Base-by-base conservation (phyloP, 805 yeast species). In the Isabelozyma gotoi region DNA sequence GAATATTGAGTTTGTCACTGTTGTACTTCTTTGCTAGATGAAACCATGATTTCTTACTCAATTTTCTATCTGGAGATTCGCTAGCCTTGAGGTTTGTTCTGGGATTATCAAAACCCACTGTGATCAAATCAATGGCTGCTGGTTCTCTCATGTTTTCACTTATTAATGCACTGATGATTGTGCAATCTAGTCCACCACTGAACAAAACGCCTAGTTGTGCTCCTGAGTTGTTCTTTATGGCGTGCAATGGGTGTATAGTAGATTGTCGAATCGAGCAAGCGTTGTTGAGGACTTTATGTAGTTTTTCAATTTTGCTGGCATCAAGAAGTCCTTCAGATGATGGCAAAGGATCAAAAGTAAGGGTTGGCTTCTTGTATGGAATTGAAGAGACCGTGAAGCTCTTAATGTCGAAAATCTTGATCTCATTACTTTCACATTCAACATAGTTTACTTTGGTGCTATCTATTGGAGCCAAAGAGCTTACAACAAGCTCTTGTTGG, bases 181-280 rank as follows among this genome's bases (percentile, higher is more conserved):
- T 84, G 61, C 99, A 94, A 57, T 94, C 99, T 3, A 94, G 69
- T 0, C 99, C 99, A 2, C 99, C 99, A 36, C 97, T 88, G 57
- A 91, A 94, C 24, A 94, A 63, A 0, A 94, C 69, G 0, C 86
- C 85, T 35, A 83, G 63, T 5, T 61, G 1, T 69, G 60, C 60
- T 38, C 46, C 48, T 33, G 34, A 50, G 11, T 48, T 40, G 5
- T 65, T 59, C 35, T 61, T 61, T 0, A 59, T 49, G 8, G 60
- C 47, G 44, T 74, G 77, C 2, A 77, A 43, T 2, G 94, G 91
- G 45, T 75, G 76, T 4, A 86, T 84, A 0, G 87, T 75, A 7
- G 63, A 57, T n/a, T 82, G 76, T 45, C 94, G 67, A n/a, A 69
- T 56, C 1, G 50, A 38, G 2, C 83, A 78, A 1, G 86, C 62